Percentiles rank a stretch among this genome's conserved stretches.
These are phyloP conservation scores for Paramecium pentaurelia DNA, from an alignment of 73 alveolate genomes.

Conservation along the genomic window DNA sequence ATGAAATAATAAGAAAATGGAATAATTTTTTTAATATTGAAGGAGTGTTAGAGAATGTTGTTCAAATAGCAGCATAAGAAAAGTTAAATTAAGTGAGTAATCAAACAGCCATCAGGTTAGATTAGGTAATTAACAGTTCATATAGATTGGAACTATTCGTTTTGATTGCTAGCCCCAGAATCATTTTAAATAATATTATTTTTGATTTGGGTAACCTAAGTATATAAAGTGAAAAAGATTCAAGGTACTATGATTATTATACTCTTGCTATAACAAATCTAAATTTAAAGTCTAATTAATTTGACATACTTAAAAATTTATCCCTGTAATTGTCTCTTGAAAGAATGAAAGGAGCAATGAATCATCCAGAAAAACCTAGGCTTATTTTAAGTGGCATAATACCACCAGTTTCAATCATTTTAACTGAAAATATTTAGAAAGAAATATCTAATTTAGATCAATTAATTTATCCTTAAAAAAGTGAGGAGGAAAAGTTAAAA, in stretches of 20 bases:
- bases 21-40: conserved; percentile 50
- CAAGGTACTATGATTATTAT: neutral
- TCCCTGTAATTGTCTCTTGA: neutral
- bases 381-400: neutral
- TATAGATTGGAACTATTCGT: neutral
- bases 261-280: neutral
- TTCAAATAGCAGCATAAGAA: conserved; percentile 9
- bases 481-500: neutral
- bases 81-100: neutral
- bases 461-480: neutral
- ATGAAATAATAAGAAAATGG: conserved; percentile 21
- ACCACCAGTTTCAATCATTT: neutral
- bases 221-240: neutral
- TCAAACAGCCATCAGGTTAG: neutral
- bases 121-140: neutral
- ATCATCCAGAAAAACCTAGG: neutral
- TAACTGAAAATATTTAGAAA: neutral
- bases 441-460: neutral
- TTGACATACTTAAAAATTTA: neutral
- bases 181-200: neutral
- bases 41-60: conserved; percentile 20
- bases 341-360: neutral
- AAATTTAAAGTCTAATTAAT: neutral
- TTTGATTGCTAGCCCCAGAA: neutral
- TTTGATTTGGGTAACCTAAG: neutral